A percentile compares a stretch with the other conserved stretches of the same genome.
These are phyloP conservation scores for Limtongozyma cylindracea DNA, from an alignment of 805 yeast species.

Conservation along the genomic window DNA sequence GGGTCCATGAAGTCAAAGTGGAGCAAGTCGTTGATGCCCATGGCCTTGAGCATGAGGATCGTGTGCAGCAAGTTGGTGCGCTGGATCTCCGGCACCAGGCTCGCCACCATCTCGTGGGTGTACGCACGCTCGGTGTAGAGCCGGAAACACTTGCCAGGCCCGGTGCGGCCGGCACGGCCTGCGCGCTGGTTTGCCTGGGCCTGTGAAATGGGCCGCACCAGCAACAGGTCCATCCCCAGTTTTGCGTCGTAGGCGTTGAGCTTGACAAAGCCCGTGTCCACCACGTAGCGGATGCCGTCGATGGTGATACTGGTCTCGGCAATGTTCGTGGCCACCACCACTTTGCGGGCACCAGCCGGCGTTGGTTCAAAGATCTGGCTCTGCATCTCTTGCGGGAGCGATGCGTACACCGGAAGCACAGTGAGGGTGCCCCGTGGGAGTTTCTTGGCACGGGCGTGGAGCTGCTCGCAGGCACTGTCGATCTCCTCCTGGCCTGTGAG, in stretches of 20 bases:
- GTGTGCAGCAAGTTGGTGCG: slow-evolving; percentile 72
- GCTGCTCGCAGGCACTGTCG: slow-evolving; percentile 62
- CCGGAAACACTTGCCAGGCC: slow-evolving; percentile 85
- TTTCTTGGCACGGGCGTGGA: slow-evolving; percentile 34
- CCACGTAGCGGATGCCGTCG: slow-evolving; percentile 76
- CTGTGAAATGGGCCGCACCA: slow-evolving; percentile 68
- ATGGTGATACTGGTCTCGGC: slow-evolving; percentile 96
- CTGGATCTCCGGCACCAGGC: slow-evolving; percentile 77
- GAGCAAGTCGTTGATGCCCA: slow-evolving; percentile 66
- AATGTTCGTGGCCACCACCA: slow-evolving; percentile 83
- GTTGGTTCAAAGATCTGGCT: slow-evolving; percentile 63
- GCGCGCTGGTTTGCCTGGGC: slow-evolving; percentile 93
- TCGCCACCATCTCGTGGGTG: slow-evolving; percentile 50
- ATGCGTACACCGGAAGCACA: slow-evolving; percentile 74
- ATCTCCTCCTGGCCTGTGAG: slow-evolving; percentile 90
- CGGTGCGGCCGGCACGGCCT: slow-evolving; percentile 95
- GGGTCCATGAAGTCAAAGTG: slow-evolving; percentile 83
- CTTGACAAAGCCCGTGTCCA: slow-evolving; percentile 90
- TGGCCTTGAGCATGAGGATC: slow-evolving; percentile 64
- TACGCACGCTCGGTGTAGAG: slow-evolving; percentile 73
- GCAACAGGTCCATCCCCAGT: slow-evolving; percentile 74
- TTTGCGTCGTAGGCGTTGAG: slow-evolving; percentile 73
- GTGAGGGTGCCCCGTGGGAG: slow-evolving; percentile 56
- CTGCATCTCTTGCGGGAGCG: slow-evolving; percentile 79
- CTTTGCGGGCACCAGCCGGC: slow-evolving; percentile 67